Evolutionary conservation across 2,329 filamentous ascomycete species (phyloP).

Genomic region (Bipolaris zeicola): DNA sequence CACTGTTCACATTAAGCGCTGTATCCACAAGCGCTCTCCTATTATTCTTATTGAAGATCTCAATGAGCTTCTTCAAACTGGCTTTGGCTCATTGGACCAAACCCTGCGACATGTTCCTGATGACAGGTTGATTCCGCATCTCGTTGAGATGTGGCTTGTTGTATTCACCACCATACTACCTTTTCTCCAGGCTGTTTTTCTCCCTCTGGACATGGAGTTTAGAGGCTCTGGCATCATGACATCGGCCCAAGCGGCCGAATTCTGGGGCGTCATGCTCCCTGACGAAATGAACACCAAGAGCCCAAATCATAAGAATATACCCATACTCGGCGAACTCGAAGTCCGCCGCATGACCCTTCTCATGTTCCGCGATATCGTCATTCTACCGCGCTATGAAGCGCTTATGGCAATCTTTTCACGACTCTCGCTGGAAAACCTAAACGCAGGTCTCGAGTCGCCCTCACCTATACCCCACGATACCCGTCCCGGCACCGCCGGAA

Average conservation of each 20-base stretch:
- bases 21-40: slow-evolving; percentile 73
- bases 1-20: slow-evolving; percentile 77
- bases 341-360: slow-evolving; percentile 87
- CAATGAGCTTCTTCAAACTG: slow-evolving; percentile 74
- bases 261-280: slow-evolving; percentile 75
- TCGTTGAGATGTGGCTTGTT: slow-evolving; percentile 93
- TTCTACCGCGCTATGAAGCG: slow-evolving; percentile 85
- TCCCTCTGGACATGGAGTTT: slow-evolving; percentile 92
- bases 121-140: slow-evolving; percentile 83
- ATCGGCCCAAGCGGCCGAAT: slow-evolving; percentile 79
- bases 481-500: slow-evolving; percentile 43
- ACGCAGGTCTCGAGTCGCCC: slow-evolving; percentile 50
- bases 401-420: slow-evolving; percentile 90
- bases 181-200: slow-evolving; percentile 92
- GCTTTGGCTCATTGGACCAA: slow-evolving; percentile 85
- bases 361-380: slow-evolving; percentile 85
- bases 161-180: slow-evolving; percentile 90
- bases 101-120: slow-evolving; percentile 79
- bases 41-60: slow-evolving; percentile 76
- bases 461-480: slow-evolving; percentile 31
- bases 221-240: slow-evolving; percentile 84
- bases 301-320: slow-evolving; percentile 50
- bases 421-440: slow-evolving; percentile 78
- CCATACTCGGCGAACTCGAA: slow-evolving; percentile 67
- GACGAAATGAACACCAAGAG: slow-evolving; percentile 55